Conservation (phyloP, 768 basidiomycete genomes). For the Lactifluus piperatus region DNA sequence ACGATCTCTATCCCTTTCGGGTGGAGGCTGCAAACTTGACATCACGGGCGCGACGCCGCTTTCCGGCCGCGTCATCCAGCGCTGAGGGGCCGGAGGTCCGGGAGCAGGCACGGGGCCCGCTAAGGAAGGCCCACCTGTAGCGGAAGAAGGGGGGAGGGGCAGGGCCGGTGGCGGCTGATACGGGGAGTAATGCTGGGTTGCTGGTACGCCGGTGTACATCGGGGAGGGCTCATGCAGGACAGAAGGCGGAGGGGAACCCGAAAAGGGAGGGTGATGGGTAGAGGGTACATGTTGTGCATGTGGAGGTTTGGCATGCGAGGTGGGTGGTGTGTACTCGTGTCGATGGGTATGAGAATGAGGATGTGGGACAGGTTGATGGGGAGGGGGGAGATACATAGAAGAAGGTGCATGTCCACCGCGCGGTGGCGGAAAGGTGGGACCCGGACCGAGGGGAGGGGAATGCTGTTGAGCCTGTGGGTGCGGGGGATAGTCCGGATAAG, state of each 20-base stretch:
- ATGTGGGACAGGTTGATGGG: conserved; percentile 18
- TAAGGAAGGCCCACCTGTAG: conserved; percentile 9
- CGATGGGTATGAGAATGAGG: conserved; percentile 20
- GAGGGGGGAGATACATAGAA: conserved; percentile 16
- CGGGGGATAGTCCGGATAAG: conserved; percentile 12
- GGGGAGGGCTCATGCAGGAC: conserved; percentile 24
- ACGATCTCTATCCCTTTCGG: conserved; percentile 16
- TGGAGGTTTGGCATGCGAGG: conserved; percentile 12
- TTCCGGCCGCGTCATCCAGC: conserved; percentile 13
- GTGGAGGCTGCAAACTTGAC: conserved; percentile 26
- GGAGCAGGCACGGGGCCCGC: conserved; percentile 8
- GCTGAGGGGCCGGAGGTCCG: conserved; percentile 14
- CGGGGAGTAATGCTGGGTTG: conserved; percentile 12
- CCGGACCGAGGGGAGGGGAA: conserved; percentile 6
- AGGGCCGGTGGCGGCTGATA: conserved; percentile 25
- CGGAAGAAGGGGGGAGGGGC: conserved; percentile 4
- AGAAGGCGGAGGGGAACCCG: conserved; percentile 14
- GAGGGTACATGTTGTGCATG: conserved; percentile 8
- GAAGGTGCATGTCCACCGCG: conserved; percentile 18
- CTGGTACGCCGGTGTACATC: conserved; percentile 26
- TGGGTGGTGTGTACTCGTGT: conserved; percentile 21
- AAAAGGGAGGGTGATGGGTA: conserved; percentile 15
- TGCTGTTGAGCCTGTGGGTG: conserved; percentile 17
- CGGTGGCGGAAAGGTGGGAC: conserved; percentile 20
- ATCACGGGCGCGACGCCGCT: conserved; percentile 25